Evolutionary conservation across 768 basidiomycete species (phyloP), one percentile per base, ranked within the genome.

Genomic region (Phaffia australis): DNA sequence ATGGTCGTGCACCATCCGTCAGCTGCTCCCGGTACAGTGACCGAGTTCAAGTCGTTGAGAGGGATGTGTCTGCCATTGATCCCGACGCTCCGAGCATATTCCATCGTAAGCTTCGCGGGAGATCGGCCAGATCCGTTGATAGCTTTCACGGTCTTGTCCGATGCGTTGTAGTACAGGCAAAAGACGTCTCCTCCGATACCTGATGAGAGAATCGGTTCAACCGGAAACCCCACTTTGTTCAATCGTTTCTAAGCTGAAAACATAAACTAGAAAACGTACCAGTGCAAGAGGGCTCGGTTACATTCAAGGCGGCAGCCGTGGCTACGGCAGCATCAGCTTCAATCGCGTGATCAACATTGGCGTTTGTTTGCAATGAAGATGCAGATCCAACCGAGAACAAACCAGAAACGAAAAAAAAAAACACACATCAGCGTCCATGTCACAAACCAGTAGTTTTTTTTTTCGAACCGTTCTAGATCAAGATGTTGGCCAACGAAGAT

Each of bases 1-100:
- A 97, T 80, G 0, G 91, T 88, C 75, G 97, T 95, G 21, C 88
- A 80, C 93, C 94, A 98, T 19, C 91, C 91, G 46, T 91, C 88
- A 3, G 93, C 89, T n/a, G 88, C 87, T 60, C 94, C 92, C 83
- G 73, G 71, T 30, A 78, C 73, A 27, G 73, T 76, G 42, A 69
- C 71, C 14, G 61, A 27, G 67, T 62, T 63, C 55, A 60, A 51
- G 18, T 56, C 87, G 71, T 82, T 84, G 16, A 82, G 77, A 1
- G 92, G 90, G 69, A 99, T 92, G 47, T 70, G 51, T 60, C 75
- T 75, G 1, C 85, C 85, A 0, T 78, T 81, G 59, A 92, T 75
- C 32, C 93, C 94, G 29, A 83, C 83, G 60, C 79, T 77, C 16
- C 84, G 83, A 49, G 83, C 77, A 75, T 91, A 82, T 47, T 88